Evolutionary conservation across 345 rosid species (phyloP).

Genomic region (Acer campestre): DNA sequence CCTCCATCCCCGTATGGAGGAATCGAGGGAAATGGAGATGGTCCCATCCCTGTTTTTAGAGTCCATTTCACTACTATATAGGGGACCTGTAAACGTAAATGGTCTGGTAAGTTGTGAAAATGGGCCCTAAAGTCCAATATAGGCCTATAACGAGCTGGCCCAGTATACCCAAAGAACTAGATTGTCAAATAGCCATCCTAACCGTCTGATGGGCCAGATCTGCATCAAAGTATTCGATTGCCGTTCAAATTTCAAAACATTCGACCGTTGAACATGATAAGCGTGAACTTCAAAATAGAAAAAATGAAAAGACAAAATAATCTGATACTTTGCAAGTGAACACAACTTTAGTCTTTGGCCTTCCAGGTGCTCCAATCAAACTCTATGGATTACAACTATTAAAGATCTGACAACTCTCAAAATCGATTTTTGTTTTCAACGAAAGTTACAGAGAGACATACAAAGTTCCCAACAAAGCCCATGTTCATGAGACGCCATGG

Average conservation of each 20-base stretch:
- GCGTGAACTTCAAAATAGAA: neutral
- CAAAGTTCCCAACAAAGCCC: slow-evolving; percentile 19
- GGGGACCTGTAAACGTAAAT: too few relatives aligned
- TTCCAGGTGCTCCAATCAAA: slow-evolving; percentile 11
- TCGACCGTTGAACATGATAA: slow-evolving; percentile 45
- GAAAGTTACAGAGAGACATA: neutral
- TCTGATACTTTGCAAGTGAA: neutral
- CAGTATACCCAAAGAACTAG: neutral
- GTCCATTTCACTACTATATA: too few relatives aligned
- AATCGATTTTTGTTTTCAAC: neutral
- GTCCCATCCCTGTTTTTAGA: too few relatives aligned
- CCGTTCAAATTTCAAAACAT: slow-evolving; percentile 47
- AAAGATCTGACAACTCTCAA: neutral
- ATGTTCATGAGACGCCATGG: slow-evolving; percentile 74
- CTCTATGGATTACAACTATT: neutral
- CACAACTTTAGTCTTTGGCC: neutral
- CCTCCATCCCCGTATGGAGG: too few relatives aligned
- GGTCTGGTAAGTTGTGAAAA: too few relatives aligned
- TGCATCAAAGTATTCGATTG: neutral
- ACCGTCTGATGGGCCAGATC: slow-evolving; percentile 13
- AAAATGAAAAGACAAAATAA: neutral
- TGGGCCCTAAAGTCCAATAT: neutral
- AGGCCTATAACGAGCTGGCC: neutral
- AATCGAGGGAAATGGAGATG: too few relatives aligned
- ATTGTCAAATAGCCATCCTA: neutral